Evolutionary conservation across 768 basidiomycete genomes (phyloP).

Genomic region (Mycena vulgaris): DNA sequence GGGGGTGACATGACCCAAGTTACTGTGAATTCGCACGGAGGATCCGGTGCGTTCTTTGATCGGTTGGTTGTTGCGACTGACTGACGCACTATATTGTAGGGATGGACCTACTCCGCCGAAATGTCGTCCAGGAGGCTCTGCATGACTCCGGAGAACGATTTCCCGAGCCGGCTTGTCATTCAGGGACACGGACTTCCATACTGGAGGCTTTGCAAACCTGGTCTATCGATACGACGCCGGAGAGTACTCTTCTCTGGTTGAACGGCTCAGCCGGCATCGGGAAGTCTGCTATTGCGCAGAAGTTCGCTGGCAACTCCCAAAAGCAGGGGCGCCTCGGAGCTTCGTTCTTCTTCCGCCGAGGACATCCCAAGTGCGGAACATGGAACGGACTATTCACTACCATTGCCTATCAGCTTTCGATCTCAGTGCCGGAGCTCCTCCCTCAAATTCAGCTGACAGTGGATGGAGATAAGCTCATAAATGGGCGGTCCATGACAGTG

Average conservation of each 20-base stretch:
- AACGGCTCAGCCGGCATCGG: slow-evolving; percentile 39
- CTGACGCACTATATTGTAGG: too few species aligned
- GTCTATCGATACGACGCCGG: neutral
- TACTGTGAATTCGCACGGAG: too few species aligned
- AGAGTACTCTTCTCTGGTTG: slow-evolving; percentile 34
- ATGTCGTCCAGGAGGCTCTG: neutral
- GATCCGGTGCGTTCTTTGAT: too few species aligned
- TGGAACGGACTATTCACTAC: slow-evolving; percentile 44
- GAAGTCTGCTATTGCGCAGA: slow-evolving; percentile 40
- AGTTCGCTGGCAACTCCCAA: slow-evolving; percentile 33
- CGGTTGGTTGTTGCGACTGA: too few species aligned
- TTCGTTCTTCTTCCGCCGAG: slow-evolving; percentile 51
- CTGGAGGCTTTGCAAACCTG: neutral
- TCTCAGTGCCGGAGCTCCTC: slow-evolving; percentile 14
- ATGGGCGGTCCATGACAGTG: slow-evolving; percentile 2
- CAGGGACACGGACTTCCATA: neutral
- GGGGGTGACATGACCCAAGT: too few species aligned
- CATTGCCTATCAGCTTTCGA: slow-evolving; percentile 43
- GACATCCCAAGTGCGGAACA: slow-evolving; percentile 41
- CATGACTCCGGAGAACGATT: too few species aligned
- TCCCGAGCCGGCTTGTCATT: slow-evolving; percentile 6
- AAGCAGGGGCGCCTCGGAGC: slow-evolving; percentile 40
- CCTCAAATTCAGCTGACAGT: slow-evolving; percentile 23
- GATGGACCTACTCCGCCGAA: slow-evolving; percentile 45
- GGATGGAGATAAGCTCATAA: slow-evolving; percentile 29